Percentiles rank a stretch among this genome's conserved stretches.
phyloP scores from a whole-genome alignment of 306 rosid genomes.

The Argentina anserina region DNA sequence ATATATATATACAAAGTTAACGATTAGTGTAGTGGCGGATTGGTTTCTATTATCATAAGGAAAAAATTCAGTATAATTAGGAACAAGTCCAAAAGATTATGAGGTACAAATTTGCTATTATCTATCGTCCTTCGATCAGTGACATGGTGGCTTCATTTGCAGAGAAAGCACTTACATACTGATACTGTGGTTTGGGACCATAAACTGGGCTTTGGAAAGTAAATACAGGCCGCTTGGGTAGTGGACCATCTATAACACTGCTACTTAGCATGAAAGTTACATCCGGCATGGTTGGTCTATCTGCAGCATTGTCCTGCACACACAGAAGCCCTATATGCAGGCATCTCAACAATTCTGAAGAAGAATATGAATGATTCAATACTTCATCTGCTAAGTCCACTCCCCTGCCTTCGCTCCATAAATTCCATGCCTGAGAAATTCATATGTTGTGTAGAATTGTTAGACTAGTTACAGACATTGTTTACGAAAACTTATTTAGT shows the following conservation, averaged over 20 bases:
- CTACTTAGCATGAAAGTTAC: conserved; percentile 18
- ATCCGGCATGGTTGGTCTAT: conserved; percentile 28
- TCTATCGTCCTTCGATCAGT: conserved; percentile 12
- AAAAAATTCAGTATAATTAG: neutral
- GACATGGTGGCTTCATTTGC: conserved; percentile 2
- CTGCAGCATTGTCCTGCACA: conserved; percentile 22
- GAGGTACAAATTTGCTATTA: neutral
- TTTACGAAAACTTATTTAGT: neutral
- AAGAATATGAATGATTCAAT: neutral
- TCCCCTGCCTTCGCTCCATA: conserved; percentile 15
- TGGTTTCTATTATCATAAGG: neutral
- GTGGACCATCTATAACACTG: conserved; percentile 6
- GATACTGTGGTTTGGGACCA: conserved; percentile 2
- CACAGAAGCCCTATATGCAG: conserved; percentile 27
- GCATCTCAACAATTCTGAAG: conserved; percentile 10
- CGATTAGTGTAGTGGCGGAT: no score
- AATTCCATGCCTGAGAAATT: conserved; percentile 13
- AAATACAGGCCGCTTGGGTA: conserved; percentile 21
- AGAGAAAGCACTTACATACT: neutral
- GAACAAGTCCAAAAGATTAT: neutral
- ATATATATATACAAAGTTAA: no score
- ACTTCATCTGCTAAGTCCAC: neutral
- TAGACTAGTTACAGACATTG: neutral
- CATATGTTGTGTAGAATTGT: neutral
- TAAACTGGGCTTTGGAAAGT: neutral